Evolutionary conservation across 2,329 filamentous ascomycete genomes (phyloP).

Genomic region (Diaporthe sp.): DNA sequence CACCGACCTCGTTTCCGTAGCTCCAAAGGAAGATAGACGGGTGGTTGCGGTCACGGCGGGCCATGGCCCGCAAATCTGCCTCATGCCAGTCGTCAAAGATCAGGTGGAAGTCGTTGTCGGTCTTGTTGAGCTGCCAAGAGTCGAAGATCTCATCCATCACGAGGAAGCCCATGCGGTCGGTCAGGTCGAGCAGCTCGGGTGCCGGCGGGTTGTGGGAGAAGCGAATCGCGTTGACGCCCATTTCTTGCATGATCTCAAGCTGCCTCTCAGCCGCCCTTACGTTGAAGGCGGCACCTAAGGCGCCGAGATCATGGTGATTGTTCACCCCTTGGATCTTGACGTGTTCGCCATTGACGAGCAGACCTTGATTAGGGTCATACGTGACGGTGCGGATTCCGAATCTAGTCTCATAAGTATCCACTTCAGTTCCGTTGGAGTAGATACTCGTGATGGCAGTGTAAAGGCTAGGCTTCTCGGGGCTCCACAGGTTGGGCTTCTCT

Average conservation of each 20-base stretch:
- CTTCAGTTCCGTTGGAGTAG: conserved; percentile 36
- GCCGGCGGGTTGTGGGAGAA: conserved; percentile 66
- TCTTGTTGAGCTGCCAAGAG: conserved; percentile 59
- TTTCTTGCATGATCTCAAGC: conserved; percentile 58
- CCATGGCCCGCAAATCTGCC: conserved; percentile 59
- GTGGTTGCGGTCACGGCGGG: conserved; percentile 66
- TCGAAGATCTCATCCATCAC: conserved; percentile 67
- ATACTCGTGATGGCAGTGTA: conserved; percentile 59
- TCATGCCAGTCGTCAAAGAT: conserved; percentile 66
- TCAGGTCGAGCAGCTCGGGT: conserved; percentile 59
- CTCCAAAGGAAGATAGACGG: conserved; percentile 64
- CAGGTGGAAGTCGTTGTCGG: conserved; percentile 58
- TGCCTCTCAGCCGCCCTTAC: conserved; percentile 58
- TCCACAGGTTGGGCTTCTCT: conserved; percentile 57
- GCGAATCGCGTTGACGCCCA: conserved; percentile 61
- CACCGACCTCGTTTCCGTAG: conserved; percentile 63
- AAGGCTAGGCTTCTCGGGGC: conserved; percentile 59
- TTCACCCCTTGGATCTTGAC: conserved; percentile 58
- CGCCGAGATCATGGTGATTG: conserved; percentile 63
- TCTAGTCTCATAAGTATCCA: conserved; percentile 59
- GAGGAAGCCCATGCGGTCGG: conserved; percentile 60
- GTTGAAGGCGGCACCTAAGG: conserved; percentile 62
- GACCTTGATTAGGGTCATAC: conserved; percentile 52
- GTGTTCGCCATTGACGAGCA: conserved; percentile 57
- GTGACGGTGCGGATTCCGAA: conserved; percentile 60